Conservation (phyloP, 306 rosid species). For the Cicer arietinum region DNA sequence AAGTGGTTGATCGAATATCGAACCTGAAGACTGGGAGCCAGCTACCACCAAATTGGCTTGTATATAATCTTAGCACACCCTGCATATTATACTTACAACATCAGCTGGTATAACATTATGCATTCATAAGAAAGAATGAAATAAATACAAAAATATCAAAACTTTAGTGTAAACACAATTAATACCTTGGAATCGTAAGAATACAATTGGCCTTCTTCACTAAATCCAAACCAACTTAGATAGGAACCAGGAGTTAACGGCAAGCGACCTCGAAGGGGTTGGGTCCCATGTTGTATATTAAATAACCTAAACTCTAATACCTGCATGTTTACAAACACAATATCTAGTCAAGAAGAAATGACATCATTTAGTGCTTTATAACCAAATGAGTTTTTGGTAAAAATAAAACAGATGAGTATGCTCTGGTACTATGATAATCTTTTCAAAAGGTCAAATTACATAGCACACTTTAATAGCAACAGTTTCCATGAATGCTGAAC, state of each 20-base stretch:
- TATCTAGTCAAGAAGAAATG: constrained; percentile 29
- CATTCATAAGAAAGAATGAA: constrained; percentile 20
- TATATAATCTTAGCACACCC: constrained; percentile 86
- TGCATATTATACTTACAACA: constrained; percentile 40
- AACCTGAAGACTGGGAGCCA: constrained; percentile 98
- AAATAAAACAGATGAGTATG: constrained; percentile 7
- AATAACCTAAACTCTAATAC: constrained; percentile 73
- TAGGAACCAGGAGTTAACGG: constrained; percentile 89
- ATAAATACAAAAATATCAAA: constrained; percentile 20
- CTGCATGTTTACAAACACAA: constrained; percentile 55
- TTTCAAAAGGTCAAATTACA: constrained; percentile 13
- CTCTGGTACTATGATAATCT: constrained; percentile 6
- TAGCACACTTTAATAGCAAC: constrained; percentile 11
- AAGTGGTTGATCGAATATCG: constrained; percentile 36
- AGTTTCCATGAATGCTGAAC: constrained; percentile 31
- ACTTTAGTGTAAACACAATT: constrained; percentile 20
- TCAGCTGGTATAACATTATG: constrained; percentile 39
- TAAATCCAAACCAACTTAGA: constrained; percentile 89
- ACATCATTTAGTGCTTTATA: constrained; percentile 6
- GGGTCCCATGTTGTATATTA: constrained; percentile 62
- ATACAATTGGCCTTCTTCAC: constrained; percentile 86
- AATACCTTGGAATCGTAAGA: constrained; percentile 90
- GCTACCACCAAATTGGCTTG: constrained; percentile 86
- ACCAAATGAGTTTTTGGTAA: background rate
- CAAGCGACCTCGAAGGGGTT: constrained; percentile 64